These are phyloP conservation scores for Blastobotrys peoriensis DNA, from an alignment of 805 yeast species.

Conservation along the genomic window DNA sequence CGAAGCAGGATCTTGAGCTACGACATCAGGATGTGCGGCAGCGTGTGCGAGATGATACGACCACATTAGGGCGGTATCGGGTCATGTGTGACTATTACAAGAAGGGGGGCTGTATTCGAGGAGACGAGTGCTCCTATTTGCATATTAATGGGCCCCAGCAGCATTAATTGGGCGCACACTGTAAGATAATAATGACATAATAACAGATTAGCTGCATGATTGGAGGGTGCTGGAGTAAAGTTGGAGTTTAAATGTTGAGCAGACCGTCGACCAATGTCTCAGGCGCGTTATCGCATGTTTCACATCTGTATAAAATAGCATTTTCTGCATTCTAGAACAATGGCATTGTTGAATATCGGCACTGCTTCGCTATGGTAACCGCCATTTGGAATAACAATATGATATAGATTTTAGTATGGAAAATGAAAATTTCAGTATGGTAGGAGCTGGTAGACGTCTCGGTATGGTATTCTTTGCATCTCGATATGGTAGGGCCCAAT, in stretches of 20 bases:
- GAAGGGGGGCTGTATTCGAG: constrained; percentile 6
- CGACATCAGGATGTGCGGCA: constrained; percentile 11
- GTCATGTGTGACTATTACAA: constrained; percentile 9
- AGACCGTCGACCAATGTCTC: too few species aligned
- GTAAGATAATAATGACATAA: background rate
- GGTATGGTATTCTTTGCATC: too few species aligned
- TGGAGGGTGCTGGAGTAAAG: background rate
- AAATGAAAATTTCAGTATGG: too few species aligned
- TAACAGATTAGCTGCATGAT: background rate
- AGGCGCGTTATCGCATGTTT: too few species aligned
- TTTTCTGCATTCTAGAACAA: too few species aligned
- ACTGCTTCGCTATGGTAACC: too few species aligned
- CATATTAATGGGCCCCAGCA: constrained; percentile 2
- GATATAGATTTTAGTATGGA: too few species aligned
- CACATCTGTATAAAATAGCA: too few species aligned
- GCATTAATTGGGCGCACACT: background rate
- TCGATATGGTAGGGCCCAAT: too few species aligned
- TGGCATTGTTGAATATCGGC: too few species aligned
- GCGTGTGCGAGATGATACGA: constrained; percentile 7
- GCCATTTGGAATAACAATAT: too few species aligned
- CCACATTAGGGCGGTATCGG: constrained; percentile 6
- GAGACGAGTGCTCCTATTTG: constrained; percentile 13
- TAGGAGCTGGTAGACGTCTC: too few species aligned
- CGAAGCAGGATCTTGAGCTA: background rate
- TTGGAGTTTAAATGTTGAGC: background rate